Evolutionary conservation across 257 asterid species (phyloP).

Genomic region (Solanum lycopersicoides): DNA sequence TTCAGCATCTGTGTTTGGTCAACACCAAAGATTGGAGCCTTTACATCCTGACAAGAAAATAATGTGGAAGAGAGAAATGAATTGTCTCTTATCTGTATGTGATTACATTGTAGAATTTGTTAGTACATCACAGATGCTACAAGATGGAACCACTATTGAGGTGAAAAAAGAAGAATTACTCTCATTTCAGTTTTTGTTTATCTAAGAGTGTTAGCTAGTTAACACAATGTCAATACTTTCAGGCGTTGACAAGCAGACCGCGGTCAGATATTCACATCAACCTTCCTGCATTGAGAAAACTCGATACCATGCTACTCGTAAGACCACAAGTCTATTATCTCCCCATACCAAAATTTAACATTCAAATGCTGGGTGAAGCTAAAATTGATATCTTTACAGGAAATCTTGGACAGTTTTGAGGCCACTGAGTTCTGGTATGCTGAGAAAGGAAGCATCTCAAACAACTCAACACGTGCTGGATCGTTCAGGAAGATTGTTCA

Average conservation of each 20-base stretch:
- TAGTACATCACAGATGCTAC: constrained; percentile 39
- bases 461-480: constrained; percentile 50
- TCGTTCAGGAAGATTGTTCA: constrained; percentile 48
- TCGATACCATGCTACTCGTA: constrained; percentile 84
- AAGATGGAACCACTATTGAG: constrained; percentile 64
- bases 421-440: constrained; percentile 85
- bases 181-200: not conserved
- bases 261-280: constrained; percentile 71
- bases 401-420: constrained; percentile 62
- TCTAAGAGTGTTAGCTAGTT: not conserved
- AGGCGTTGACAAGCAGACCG: constrained; percentile 75
- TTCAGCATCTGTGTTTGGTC: constrained; percentile 85
- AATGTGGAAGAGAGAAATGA: constrained; percentile 93
- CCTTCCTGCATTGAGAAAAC: constrained; percentile 74
- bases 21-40: constrained; percentile 70
- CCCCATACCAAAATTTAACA: not conserved
- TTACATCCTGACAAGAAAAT: constrained; percentile 46
- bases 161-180: constrained; percentile 15
- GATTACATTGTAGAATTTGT: constrained; percentile 65
- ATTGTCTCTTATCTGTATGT: constrained; percentile 60
- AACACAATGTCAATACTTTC: not conserved
- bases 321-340: not conserved
- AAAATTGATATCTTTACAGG: constrained; percentile 28
- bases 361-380: not conserved
- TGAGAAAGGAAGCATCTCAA: constrained; percentile 67